Evolutionary conservation across 108 stramenopile genomes (phyloP).

Genomic region (Aurantiochytrium sp.): DNA sequence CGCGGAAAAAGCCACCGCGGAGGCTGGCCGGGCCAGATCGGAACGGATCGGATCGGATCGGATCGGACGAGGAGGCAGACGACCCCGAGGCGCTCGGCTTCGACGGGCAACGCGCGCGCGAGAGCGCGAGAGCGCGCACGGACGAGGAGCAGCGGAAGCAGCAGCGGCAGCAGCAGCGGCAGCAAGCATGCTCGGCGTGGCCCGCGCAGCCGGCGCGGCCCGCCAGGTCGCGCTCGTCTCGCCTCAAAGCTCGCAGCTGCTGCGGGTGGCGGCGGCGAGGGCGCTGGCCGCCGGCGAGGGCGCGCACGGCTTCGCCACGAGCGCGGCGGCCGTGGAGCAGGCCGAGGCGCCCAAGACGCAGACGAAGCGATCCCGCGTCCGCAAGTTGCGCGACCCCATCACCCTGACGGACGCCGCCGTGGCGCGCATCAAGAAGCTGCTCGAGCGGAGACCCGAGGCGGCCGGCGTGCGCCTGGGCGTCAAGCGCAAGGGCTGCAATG

Average conservation of each 20-base stretch:
- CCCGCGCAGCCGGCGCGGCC: neutral
- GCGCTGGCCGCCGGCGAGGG: neutral
- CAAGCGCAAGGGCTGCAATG: conserved; percentile 84
- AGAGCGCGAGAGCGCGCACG: too few species aligned
- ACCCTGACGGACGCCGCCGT: conserved; percentile 50
- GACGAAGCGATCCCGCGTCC: neutral
- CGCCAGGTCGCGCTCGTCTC: too few species aligned
- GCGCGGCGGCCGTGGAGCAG: neutral
- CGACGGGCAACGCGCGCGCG: too few species aligned
- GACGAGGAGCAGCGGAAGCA: too few species aligned
- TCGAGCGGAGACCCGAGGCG: conserved; percentile 50
- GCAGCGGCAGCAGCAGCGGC: too few species aligned
- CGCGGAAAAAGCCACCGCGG: too few species aligned
- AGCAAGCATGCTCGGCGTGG: neutral
- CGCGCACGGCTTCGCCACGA: neutral
- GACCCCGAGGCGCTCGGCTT: too few species aligned
- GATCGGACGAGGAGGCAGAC: too few species aligned
- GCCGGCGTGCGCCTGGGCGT: conserved; percentile 89
- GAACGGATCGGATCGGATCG: too few species aligned
- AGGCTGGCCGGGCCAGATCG: too few species aligned
- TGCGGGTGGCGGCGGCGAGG: neutral
- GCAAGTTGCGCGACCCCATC: conserved; percentile 30
- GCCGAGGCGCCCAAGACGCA: neutral
- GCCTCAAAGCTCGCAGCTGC: too few species aligned
- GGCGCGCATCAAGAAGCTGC: conserved; percentile 41